These are phyloP conservation scores for Phaseolus lunatus DNA, from an alignment of 306 rosid genomes.

Conservation along the genomic window DNA sequence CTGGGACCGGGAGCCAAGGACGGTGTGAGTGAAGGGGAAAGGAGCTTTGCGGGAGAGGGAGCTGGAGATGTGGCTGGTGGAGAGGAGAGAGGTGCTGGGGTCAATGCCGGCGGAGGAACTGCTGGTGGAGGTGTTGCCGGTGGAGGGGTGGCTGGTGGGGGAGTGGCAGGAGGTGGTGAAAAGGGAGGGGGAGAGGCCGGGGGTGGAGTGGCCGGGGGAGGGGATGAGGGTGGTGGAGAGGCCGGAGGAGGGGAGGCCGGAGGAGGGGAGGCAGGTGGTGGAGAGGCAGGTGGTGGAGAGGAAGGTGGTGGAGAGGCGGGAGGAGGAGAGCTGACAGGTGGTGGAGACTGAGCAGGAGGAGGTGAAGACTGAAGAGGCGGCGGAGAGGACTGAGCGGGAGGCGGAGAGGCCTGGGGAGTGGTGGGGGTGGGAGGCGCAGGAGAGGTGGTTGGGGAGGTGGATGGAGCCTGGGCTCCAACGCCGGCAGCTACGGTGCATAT, in stretches of 20 bases:
- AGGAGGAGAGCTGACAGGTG: constrained; percentile 44
- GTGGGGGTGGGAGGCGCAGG: constrained; percentile 47
- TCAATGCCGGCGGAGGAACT: constrained; percentile 60
- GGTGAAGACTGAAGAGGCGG: constrained; percentile 49
- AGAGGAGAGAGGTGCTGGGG: constrained; percentile 63
- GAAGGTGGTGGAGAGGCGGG: constrained; percentile 47
- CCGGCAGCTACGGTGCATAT: constrained; percentile 59
- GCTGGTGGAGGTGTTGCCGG: constrained; percentile 48
- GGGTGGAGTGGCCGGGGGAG: constrained; percentile 51
- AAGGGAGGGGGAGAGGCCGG: constrained; percentile 58
- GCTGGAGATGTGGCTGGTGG: constrained; percentile 56
- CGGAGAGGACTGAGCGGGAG: constrained; percentile 21
- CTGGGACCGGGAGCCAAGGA: constrained; percentile 74
- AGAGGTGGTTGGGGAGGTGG: constrained; percentile 62
- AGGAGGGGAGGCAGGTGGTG: constrained; percentile 45
- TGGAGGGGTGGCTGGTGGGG: constrained; percentile 58
- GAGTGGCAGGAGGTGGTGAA: constrained; percentile 57
- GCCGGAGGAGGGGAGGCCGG: constrained; percentile 45
- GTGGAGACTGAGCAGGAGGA: constrained; percentile 49
- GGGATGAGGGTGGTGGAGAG: constrained; percentile 43
- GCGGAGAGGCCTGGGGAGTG: constrained; percentile 29
- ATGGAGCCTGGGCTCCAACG: constrained; percentile 74
- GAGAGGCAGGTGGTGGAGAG: constrained; percentile 41
- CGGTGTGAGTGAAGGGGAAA: constrained; percentile 51
- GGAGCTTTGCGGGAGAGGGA: constrained; percentile 48